phyloP scores from a whole-genome alignment of 305 asterid species.

The Solanum hybrid region DNA sequence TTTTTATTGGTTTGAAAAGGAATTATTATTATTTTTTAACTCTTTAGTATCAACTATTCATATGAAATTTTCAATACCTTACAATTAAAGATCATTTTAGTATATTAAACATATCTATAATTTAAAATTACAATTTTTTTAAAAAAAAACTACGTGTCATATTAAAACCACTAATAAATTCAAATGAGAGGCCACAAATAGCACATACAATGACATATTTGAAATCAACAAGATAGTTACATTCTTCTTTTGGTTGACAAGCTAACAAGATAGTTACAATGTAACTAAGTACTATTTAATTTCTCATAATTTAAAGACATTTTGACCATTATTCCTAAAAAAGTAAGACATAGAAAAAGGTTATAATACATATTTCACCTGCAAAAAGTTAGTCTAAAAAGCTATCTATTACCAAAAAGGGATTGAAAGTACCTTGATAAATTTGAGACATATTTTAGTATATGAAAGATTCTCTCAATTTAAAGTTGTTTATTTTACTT shows the following conservation, averaged over 20 bases:
- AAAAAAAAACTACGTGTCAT: neutral
- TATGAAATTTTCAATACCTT: too few relatives aligned
- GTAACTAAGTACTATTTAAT: neutral
- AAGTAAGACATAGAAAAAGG: neutral
- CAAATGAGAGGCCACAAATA: neutral
- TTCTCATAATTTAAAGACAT: too few relatives aligned
- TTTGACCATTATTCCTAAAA: neutral
- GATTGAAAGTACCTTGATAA: neutral
- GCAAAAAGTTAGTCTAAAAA: too few relatives aligned
- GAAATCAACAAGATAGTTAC: too few relatives aligned
- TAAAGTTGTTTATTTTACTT: neutral
- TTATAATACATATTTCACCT: neutral
- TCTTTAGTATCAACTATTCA: too few relatives aligned
- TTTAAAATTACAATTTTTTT: too few relatives aligned
- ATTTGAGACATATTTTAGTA: neutral
- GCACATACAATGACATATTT: too few relatives aligned
- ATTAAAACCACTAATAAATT: too few relatives aligned
- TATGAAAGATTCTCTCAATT: neutral
- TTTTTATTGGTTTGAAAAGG: neutral
- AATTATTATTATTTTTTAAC: too few relatives aligned
- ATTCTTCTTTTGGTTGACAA: neutral
- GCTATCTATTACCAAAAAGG: neutral
- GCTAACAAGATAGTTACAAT: neutral
- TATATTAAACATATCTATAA: too few relatives aligned
- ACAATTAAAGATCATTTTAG: too few relatives aligned